These are phyloP conservation scores for Dendrocalamus sinicus DNA, from an alignment of 176 grass and related monocot species.

Conservation along the genomic window DNA sequence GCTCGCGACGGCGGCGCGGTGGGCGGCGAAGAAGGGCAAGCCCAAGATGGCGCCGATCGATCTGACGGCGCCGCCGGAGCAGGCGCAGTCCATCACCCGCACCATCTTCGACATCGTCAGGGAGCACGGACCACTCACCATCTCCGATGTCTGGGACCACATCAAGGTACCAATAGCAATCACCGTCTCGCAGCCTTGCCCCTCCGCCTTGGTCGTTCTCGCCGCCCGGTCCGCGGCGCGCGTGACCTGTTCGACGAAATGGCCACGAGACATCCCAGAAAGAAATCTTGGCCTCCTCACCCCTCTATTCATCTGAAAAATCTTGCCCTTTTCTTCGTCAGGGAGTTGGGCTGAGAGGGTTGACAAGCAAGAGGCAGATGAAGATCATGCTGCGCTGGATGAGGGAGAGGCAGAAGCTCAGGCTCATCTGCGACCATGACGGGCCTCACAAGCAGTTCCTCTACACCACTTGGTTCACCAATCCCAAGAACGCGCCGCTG, in stretches of 20 bases:
- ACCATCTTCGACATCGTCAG: constrained; percentile 84
- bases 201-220: no score
- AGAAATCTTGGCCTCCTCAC: no score
- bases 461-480: constrained; percentile 98
- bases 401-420: constrained; percentile 88
- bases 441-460: constrained; percentile 91
- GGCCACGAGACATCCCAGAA: no score
- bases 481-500: constrained; percentile 66
- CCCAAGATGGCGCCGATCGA: constrained; percentile 96
- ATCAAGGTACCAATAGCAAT: constrained; percentile 56
- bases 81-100: constrained; percentile 78
- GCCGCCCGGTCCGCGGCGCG: no score
- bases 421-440: constrained; percentile 82
- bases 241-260: no score
- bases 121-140: constrained; percentile 94
- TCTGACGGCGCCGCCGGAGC: constrained; percentile 63
- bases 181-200: no score
- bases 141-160: constrained; percentile 82
- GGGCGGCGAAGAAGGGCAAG: constrained; percentile 79
- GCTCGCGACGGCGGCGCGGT: constrained; percentile 66
- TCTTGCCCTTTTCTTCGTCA: background rate
- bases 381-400: constrained; percentile 96
- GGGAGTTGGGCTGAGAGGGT: constrained; percentile 71
- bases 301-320: background rate
- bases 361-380: constrained; percentile 91